These are phyloP conservation scores for Microdochium paspali DNA, from an alignment of 2,329 filamentous ascomycete genomes.

Conservation along the genomic window DNA sequence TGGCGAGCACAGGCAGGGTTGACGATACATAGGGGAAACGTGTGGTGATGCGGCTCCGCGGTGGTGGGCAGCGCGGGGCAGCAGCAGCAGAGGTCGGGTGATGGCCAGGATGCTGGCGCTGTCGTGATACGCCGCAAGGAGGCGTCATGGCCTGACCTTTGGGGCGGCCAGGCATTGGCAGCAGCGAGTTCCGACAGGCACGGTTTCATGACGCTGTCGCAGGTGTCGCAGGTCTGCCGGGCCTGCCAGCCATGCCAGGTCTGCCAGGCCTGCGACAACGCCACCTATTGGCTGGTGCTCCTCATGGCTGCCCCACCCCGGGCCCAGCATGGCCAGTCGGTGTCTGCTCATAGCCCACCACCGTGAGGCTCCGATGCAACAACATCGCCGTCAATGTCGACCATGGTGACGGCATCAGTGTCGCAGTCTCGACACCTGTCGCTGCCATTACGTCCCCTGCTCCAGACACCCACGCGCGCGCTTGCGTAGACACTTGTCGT, in stretches of 20 bases:
- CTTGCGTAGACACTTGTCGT: no score
- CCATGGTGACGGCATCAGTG: neutral
- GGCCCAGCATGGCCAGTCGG: neutral
- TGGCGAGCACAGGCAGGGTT: no score
- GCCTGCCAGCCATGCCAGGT: neutral
- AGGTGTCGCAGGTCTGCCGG: neutral
- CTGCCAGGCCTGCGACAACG: neutral
- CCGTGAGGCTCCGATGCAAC: neutral
- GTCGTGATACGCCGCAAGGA: neutral
- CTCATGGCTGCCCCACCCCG: neutral
- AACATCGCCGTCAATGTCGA: neutral
- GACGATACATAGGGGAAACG: no score
- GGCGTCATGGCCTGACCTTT: neutral
- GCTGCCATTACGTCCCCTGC: no score
- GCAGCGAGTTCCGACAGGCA: neutral
- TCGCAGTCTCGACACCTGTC: no score
- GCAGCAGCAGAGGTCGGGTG: neutral
- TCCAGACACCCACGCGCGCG: neutral
- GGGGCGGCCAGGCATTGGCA: neutral
- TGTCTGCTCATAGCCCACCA: neutral
- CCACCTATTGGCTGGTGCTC: neutral
- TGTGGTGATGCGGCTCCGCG: neutral
- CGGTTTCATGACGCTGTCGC: neutral
- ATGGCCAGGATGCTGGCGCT: neutral
- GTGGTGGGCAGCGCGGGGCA: neutral